Evolutionary conservation across 441 rosid species (phyloP).

Genomic region (Brassica hybrid): DNA sequence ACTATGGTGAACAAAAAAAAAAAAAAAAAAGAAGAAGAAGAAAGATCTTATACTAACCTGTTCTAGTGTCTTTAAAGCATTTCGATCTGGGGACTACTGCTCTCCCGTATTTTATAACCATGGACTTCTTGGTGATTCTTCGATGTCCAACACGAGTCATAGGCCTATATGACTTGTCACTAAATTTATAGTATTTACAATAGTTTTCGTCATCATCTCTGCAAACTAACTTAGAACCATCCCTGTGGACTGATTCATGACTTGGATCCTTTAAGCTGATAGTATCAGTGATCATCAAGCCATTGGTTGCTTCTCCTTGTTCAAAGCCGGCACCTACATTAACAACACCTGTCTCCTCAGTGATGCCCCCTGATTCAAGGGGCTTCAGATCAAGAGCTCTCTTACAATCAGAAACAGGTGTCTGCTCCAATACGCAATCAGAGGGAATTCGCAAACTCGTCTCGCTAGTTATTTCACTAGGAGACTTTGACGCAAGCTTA

Average conservation of each 20-base stretch:
- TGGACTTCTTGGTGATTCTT: too few species aligned
- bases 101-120: too few species aligned
- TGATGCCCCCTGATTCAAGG: background rate
- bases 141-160: too few species aligned
- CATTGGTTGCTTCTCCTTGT: conserved; percentile 27
- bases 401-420: background rate
- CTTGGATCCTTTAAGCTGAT: conserved; percentile 47
- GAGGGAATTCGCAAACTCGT: conserved; percentile 49
- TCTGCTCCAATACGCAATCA: conserved; percentile 29
- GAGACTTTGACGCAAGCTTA: too few species aligned
- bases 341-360: conserved; percentile 42
- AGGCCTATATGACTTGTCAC: too few species aligned
- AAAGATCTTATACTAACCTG: too few species aligned
- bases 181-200: too few species aligned
- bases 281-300: conserved; percentile 29
- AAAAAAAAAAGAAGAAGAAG: too few species aligned
- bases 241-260: conserved; percentile 43
- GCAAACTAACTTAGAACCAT: conserved; percentile 53
- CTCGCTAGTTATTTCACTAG: background rate
- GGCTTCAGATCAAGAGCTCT: background rate
- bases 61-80: too few species aligned
- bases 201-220: conserved; percentile 56
- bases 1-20: too few species aligned
- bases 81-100: too few species aligned
- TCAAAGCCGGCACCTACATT: conserved; percentile 38